These are phyloP conservation scores for Trametes sp. DNA, from an alignment of 1,284 basidiomycete species.

Conservation along the genomic window DNA sequence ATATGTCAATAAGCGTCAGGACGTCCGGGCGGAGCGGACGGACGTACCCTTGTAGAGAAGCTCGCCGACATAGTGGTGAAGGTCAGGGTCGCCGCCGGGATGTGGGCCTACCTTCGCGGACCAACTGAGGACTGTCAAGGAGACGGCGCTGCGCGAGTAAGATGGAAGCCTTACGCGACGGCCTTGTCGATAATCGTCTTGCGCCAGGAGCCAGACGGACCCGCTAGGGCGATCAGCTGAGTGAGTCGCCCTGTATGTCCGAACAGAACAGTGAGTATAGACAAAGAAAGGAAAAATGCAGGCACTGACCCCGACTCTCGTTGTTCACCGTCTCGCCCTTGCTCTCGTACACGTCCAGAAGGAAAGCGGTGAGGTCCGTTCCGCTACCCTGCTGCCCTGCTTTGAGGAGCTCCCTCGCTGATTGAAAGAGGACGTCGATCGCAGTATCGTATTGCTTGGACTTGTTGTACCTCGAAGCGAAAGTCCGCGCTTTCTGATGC, in stretches of 20 bases:
- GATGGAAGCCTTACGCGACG: conserved; percentile 64
- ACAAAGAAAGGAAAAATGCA: conserved; percentile 18
- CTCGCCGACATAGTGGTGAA: conserved; percentile 90
- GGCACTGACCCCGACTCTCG: conserved; percentile 73
- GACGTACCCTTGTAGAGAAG: conserved; percentile 83
- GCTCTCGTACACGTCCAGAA: conserved; percentile 83
- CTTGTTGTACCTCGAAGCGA: conserved; percentile 86
- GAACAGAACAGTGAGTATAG: conserved; percentile 6
- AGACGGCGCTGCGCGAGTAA: conserved; percentile 1
- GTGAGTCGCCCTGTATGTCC: conserved; percentile 69
- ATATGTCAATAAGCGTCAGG: conserved; percentile 15
- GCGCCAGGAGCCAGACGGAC: conserved; percentile 78
- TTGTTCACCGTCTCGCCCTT: conserved; percentile 74
- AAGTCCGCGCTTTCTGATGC: conserved; percentile 94
- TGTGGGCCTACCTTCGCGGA: conserved; percentile 76
- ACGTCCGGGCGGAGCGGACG: conserved; percentile 8
- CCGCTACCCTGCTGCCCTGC: conserved; percentile 88
- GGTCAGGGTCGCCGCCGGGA: conserved; percentile 84
- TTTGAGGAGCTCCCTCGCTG: conserved; percentile 85
- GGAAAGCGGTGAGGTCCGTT: conserved; percentile 78
- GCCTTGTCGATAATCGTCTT: conserved; percentile 82
- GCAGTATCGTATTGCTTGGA: conserved; percentile 82
- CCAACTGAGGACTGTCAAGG: conserved; percentile 63
- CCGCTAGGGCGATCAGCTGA: conserved; percentile 82
- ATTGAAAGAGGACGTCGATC: conserved; percentile 89